Evolutionary conservation across 441 rosid species (phyloP).

Genomic region (Erodium chrysanthum): DNA sequence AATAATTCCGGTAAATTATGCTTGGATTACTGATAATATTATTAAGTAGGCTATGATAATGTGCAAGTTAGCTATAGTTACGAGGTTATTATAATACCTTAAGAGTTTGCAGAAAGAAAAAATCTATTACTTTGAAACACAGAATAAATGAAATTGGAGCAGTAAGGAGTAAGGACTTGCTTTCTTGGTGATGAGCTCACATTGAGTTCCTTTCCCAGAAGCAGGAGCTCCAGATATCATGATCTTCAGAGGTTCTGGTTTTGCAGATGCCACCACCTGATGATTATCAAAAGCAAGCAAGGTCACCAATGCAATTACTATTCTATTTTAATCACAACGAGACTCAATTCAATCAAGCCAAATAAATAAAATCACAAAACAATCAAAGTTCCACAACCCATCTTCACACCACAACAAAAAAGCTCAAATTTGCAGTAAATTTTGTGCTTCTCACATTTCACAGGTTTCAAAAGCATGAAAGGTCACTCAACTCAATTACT

Average conservation of each 20-base stretch:
- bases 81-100: background rate
- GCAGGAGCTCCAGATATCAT: slow-evolving; percentile 96
- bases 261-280: slow-evolving; percentile 4
- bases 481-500: background rate
- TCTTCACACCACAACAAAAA: background rate
- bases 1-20: no score
- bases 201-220: slow-evolving; percentile 89
- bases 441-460: background rate
- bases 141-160: background rate
- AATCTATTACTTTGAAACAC: background rate
- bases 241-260: slow-evolving; percentile 55
- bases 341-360: background rate
- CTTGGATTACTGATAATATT: background rate
- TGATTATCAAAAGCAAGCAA: background rate
- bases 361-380: background rate
- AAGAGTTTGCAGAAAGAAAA: background rate
- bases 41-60: background rate
- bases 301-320: background rate
- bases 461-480: background rate
- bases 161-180: background rate
- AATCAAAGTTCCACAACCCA: background rate
- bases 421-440: background rate
- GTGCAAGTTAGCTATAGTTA: no score
- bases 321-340: background rate
- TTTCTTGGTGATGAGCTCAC: slow-evolving; percentile 34